A percentile compares a stretch with the other conserved stretches of the same genome.
phyloP scores from a whole-genome alignment of 805 yeast species.

The Lachancea sp. region DNA sequence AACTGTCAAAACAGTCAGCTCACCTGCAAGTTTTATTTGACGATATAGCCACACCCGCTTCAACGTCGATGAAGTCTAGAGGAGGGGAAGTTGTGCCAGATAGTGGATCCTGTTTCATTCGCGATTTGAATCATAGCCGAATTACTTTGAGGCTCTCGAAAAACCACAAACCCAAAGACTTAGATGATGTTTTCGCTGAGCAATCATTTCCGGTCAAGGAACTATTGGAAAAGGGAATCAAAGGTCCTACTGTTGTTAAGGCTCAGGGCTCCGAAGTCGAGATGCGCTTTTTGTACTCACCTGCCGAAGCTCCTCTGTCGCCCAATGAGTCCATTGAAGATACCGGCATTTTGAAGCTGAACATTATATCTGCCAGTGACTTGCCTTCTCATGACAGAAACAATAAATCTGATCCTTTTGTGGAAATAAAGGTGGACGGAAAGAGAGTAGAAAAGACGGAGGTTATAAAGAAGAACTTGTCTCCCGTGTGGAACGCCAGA shows the following conservation, averaged over 20 bases:
- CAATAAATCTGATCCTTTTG: constrained; percentile 74
- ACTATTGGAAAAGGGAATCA: constrained; percentile 44
- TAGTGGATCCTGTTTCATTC: constrained; percentile 54
- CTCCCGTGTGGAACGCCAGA: constrained; percentile 73
- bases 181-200: constrained; percentile 48
- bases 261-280: constrained; percentile 39
- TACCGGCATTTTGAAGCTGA: constrained; percentile 57
- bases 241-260: constrained; percentile 40
- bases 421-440: constrained; percentile 48
- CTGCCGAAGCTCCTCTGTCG: constrained; percentile 48
- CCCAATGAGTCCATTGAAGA: constrained; percentile 58
- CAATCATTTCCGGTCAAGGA: constrained; percentile 45
- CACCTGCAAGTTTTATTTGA: constrained; percentile 58
- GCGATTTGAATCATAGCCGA: constrained; percentile 62
- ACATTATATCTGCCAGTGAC: constrained; percentile 48
- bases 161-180: constrained; percentile 40
- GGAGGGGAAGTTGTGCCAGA: constrained; percentile 43
- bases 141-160: constrained; percentile 52
- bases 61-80: constrained; percentile 43
- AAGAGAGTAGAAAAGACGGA: constrained; percentile 50
- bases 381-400: constrained; percentile 58
- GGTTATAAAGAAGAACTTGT: constrained; percentile 56
- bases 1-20: constrained; percentile 41
- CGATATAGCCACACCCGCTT: constrained; percentile 55
- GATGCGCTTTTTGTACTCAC: constrained; percentile 54